Evolutionary conservation across 2,329 filamentous ascomycete species (phyloP).

Genomic region (Fusarium udum): DNA sequence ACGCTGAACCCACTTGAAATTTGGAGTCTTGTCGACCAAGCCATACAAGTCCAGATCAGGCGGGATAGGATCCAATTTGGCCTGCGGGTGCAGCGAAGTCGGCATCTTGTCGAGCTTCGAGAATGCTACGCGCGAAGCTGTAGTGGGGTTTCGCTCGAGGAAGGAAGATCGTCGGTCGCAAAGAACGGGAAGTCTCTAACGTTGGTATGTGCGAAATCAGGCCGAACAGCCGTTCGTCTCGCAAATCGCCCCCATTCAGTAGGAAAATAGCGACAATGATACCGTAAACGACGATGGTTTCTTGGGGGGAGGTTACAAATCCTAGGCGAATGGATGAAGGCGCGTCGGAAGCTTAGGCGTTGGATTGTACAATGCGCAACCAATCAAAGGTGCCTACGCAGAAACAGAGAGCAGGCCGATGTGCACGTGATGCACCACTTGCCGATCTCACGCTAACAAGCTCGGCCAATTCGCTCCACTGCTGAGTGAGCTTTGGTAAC

Average conservation of each 20-base stretch:
- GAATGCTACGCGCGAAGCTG: constrained; percentile 10
- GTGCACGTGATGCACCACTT: constrained; percentile 23
- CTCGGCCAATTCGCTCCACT: background rate
- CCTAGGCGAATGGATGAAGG: background rate
- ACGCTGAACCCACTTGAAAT: constrained; percentile 87
- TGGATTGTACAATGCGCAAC: constrained; percentile 27
- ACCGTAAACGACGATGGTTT: background rate
- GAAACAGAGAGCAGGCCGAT: background rate
- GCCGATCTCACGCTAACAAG: background rate
- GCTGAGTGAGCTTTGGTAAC: background rate
- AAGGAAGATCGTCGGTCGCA: background rate
- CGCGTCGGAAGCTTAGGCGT: constrained; percentile 17
- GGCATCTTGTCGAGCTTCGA: constrained; percentile 68
- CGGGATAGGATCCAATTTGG: constrained; percentile 90
- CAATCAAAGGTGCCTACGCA: constrained; percentile 18
- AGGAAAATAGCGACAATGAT: background rate
- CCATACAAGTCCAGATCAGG: constrained; percentile 81
- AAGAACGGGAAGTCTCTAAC: background rate
- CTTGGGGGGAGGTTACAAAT: constrained; percentile 4
- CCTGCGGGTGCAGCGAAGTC: constrained; percentile 76
- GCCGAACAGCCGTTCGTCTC: constrained; percentile 5
- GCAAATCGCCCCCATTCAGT: constrained; percentile 3
- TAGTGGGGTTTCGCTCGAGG: constrained; percentile 4
- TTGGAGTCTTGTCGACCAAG: constrained; percentile 80
- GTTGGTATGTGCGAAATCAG: background rate